Evolutionary conservation across 176 grass and related monocot genomes (phyloP).

Genomic region (Ampelocalamus luodianensis): DNA sequence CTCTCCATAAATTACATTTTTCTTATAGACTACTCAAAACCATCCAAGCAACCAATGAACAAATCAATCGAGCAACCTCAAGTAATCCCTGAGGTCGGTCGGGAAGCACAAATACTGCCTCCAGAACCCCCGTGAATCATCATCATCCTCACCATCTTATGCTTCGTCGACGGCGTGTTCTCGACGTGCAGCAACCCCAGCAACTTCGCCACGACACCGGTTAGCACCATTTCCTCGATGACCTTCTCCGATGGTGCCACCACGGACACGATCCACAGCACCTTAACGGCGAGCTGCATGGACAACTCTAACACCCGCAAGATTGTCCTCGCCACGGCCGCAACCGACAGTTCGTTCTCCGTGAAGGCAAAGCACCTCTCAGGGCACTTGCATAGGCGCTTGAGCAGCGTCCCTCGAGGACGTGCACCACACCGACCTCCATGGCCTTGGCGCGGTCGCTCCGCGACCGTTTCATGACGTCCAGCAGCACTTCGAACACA

Average conservation of each 20-base stretch:
- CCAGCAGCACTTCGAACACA: slow-evolving; percentile 67
- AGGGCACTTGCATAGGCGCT: slow-evolving; percentile 69
- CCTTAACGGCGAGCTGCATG: slow-evolving; percentile 74
- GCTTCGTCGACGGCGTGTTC: slow-evolving; percentile 61
- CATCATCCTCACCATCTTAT: slow-evolving; percentile 70
- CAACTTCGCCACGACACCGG: slow-evolving; percentile 67
- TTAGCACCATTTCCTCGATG: slow-evolving; percentile 73
- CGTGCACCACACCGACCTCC: slow-evolving; percentile 69
- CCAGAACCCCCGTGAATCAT: slow-evolving; percentile 65
- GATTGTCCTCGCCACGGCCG: slow-evolving; percentile 64
- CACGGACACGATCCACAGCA: slow-evolving; percentile 68
- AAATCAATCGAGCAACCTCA: slow-evolving; percentile 53
- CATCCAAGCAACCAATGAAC: not conserved
- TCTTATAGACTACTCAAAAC: not conserved
- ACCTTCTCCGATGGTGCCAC: slow-evolving; percentile 64
- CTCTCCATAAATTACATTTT: slow-evolving; percentile 11
- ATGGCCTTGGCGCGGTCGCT: slow-evolving; percentile 51
- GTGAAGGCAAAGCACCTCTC: slow-evolving; percentile 74
- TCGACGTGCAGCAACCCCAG: slow-evolving; percentile 70
- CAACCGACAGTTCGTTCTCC: slow-evolving; percentile 66
- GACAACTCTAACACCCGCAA: slow-evolving; percentile 71
- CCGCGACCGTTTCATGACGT: slow-evolving; percentile 48
- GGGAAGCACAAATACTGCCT: slow-evolving; percentile 75
- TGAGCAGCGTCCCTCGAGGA: slow-evolving; percentile 73
- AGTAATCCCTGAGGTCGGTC: slow-evolving; percentile 57